These are phyloP conservation scores for Cunninghamia lanceolata DNA, from an alignment of 75 land plant species.

Conservation along the genomic window DNA sequence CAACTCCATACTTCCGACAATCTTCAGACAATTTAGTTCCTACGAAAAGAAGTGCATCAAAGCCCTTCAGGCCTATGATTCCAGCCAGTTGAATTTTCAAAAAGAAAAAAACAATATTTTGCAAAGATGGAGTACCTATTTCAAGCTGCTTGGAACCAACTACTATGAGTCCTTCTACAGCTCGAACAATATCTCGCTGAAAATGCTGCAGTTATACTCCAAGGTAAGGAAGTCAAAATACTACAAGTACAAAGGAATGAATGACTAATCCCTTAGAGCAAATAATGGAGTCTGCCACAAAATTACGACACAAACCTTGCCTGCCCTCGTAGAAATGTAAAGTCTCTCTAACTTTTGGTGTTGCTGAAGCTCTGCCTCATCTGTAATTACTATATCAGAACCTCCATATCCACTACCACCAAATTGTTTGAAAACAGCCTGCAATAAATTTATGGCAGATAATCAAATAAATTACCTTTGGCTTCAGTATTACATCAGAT, in stretches of 20 bases:
- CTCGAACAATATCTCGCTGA: conserved; percentile 82
- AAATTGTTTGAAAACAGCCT: conserved; percentile 88
- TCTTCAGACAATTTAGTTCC: conserved; percentile 79
- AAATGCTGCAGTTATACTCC: conserved; percentile 52
- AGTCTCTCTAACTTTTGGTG: conserved; percentile 86
- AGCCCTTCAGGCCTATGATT: not conserved
- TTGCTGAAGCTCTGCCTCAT: conserved; percentile 68
- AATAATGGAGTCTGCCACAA: not conserved
- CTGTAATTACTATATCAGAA: conserved; percentile 46
- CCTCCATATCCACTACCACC: conserved; percentile 62
- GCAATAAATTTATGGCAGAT: not conserved
- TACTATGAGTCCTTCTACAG: conserved; percentile 69
- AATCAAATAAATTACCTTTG: not conserved
- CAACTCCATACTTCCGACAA: conserved; percentile 74
- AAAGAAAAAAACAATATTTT: not conserved
- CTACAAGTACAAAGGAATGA: not conserved
- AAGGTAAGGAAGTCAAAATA: not conserved
- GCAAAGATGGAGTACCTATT: conserved; percentile 35
- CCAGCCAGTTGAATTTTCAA: not conserved
- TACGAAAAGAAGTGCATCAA: conserved; percentile 6
- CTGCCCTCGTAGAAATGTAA: conserved; percentile 80
- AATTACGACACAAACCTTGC: conserved; percentile 45
- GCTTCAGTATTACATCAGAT: not conserved
- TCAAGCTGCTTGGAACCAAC: conserved; percentile 81
- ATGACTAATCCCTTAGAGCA: not conserved